Conservation (phyloP, 192 early-diverging fungal genomes). For the Phlyctochytrium planicorne region DNA sequence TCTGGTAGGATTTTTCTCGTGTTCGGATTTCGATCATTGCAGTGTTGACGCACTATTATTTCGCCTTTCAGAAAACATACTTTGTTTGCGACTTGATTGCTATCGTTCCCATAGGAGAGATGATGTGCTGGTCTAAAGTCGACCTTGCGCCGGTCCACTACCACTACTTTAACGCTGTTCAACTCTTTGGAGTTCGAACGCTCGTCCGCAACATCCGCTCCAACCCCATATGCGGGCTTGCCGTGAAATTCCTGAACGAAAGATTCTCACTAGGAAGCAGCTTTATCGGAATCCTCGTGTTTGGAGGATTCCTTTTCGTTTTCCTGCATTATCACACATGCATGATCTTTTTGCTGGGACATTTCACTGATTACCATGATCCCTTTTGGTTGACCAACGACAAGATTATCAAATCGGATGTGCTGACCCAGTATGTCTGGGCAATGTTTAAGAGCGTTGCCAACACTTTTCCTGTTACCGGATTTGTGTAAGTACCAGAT, state of each 20-base stretch:
- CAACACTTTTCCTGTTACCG: constrained; percentile 45
- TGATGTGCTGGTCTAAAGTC: neutral
- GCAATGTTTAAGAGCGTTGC: constrained; percentile 36
- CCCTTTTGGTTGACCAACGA: constrained; percentile 21
- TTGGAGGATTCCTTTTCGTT: constrained; percentile 26
- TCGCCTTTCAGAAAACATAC: neutral
- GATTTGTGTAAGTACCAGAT: constrained; percentile 32
- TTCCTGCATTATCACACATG: constrained; percentile 46
- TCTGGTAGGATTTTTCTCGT: neutral
- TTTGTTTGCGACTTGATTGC: neutral
- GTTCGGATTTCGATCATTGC: neutral
- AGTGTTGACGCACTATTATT: too few species aligned
- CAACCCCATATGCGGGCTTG: constrained; percentile 29
- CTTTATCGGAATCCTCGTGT: constrained; percentile 42
- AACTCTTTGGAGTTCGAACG: constrained; percentile 20
- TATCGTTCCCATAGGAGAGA: neutral
- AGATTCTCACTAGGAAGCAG: constrained; percentile 32
- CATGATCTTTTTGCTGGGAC: constrained; percentile 34
- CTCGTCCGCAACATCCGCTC: constrained; percentile 22
- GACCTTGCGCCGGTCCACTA: constrained; percentile 8
- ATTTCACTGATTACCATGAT: constrained; percentile 17
- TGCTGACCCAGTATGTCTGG: constrained; percentile 41
- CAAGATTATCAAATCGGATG: constrained; percentile 9
- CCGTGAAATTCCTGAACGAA: constrained; percentile 15
- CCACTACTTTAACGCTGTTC: constrained; percentile 25